A percentile compares a stretch with the other conserved stretches of the same genome.
phyloP scores from a whole-genome alignment of 1,139 yeast genomes.

The Nadsonia commutata region DNA sequence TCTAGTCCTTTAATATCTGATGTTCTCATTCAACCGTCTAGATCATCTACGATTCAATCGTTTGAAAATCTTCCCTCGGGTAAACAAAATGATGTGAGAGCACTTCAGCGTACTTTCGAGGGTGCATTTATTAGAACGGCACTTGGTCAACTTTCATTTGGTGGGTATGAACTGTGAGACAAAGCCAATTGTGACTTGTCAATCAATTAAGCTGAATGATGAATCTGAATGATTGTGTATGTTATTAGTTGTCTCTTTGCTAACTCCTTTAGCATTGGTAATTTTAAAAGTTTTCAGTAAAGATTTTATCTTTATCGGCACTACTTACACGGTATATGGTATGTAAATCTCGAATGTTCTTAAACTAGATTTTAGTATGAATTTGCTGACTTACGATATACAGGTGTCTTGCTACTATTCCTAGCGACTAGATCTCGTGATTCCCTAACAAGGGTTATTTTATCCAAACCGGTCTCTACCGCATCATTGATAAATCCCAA shows the following conservation, averaged over 20 bases:
- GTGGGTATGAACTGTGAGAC: no score
- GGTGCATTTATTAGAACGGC: constrained; percentile 30
- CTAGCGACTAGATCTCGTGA: constrained; percentile 7
- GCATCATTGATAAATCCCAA: no score
- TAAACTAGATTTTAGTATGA: no score
- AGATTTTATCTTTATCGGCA: constrained; percentile 27
- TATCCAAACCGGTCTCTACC: background rate
- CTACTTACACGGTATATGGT: constrained; percentile 24
- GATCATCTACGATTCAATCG: no score
- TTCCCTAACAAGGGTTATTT: background rate
- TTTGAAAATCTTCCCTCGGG: background rate
- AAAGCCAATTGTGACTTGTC: background rate
- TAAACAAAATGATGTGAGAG: constrained; percentile 10
- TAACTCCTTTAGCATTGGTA: constrained; percentile 14
- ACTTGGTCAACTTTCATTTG: constrained; percentile 24
- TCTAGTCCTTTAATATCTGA: no score
- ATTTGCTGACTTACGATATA: constrained; percentile 20
- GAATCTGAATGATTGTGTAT: no score
- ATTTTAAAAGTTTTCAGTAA: constrained; percentile 23
- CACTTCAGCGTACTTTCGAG: constrained; percentile 28
- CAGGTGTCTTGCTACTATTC: constrained; percentile 11
- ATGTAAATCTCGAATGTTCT: constrained; percentile 19
- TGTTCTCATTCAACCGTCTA: no score
- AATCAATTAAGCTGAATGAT: background rate
- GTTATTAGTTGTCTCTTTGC: background rate